These are phyloP conservation scores for Schoenoplectus triqueter DNA, from an alignment of 202 grass and related monocot genomes.

Conservation along the genomic window DNA sequence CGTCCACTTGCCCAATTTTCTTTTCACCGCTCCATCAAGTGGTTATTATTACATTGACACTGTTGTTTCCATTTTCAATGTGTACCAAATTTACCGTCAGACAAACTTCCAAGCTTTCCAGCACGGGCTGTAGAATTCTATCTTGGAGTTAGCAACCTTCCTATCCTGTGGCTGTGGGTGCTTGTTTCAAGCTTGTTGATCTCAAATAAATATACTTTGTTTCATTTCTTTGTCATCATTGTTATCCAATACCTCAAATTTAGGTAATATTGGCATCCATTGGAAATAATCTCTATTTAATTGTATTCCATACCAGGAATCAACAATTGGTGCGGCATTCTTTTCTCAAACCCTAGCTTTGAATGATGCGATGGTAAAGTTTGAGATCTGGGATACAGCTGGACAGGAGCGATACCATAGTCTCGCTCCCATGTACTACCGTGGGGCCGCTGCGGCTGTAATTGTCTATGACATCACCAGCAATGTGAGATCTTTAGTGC, in stretches of 20 bases:
- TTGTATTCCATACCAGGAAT: conserved; percentile 52
- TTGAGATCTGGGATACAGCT: conserved; percentile 93
- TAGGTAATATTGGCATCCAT: background rate
- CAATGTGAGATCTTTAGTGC: conserved; percentile 48
- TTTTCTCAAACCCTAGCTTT: conserved; percentile 85
- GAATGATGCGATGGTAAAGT: conserved; percentile 76
- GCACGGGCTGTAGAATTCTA: background rate
- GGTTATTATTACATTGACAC: background rate
- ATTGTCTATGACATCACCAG: conserved; percentile 89
- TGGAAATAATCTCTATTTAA: conserved; percentile 3
- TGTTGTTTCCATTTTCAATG: background rate
- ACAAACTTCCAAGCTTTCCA: background rate
- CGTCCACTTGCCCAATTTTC: no score
- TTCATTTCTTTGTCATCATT: background rate
- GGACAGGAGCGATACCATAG: conserved; percentile 91
- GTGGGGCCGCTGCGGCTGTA: conserved; percentile 68
- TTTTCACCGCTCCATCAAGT: no score
- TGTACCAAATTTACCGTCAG: conserved; percentile 10
- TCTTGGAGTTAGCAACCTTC: background rate
- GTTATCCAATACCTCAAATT: background rate
- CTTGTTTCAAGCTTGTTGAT: background rate
- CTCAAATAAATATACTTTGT: background rate
- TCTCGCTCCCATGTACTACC: conserved; percentile 87
- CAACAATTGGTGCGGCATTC: conserved; percentile 82
- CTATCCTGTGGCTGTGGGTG: background rate